Evolutionary conservation across 1,284 basidiomycete species (phyloP).

Genomic region (Porodaedalea pini): DNA sequence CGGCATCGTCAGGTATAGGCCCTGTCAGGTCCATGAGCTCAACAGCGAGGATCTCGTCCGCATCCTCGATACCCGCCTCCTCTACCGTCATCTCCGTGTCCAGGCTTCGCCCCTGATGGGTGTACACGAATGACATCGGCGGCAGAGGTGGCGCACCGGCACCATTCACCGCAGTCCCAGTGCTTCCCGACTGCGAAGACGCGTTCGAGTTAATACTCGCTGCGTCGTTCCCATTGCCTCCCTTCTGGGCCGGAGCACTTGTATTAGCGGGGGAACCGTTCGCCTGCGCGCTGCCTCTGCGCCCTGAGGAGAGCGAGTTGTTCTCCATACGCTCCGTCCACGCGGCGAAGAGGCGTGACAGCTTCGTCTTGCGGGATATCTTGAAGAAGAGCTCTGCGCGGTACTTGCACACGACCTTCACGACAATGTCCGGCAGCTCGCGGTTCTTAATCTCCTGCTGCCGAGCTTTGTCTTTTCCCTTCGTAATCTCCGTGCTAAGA

Average conservation of each 20-base stretch:
- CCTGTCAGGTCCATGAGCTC: slow-evolving; percentile 83
- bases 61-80: slow-evolving; percentile 77
- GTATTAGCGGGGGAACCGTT: slow-evolving; percentile 16
- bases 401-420: slow-evolving; percentile 81
- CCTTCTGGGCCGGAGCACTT: neutral
- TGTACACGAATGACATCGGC: slow-evolving; percentile 74
- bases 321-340: slow-evolving; percentile 83
- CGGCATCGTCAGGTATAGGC: slow-evolving; percentile 56
- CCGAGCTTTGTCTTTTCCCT: slow-evolving; percentile 70
- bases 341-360: slow-evolving; percentile 74
- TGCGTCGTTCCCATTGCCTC: slow-evolving; percentile 35
- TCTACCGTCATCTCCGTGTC: slow-evolving; percentile 79
- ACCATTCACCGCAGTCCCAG: slow-evolving; percentile 28
- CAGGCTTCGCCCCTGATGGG: slow-evolving; percentile 68
- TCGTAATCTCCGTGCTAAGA: slow-evolving; percentile 74
- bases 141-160: slow-evolving; percentile 26
- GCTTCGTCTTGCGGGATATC: slow-evolving; percentile 80
- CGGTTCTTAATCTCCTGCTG: slow-evolving; percentile 71
- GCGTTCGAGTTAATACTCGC: slow-evolving; percentile 27
- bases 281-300: slow-evolving; percentile 27
- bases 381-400: slow-evolving; percentile 86
- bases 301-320: slow-evolving; percentile 20
- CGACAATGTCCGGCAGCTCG: slow-evolving; percentile 76
- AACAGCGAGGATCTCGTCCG: slow-evolving; percentile 79
- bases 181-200: slow-evolving; percentile 12